A percentile compares a stretch with the other conserved stretches of the same genome.
phyloP scores from a whole-genome alignment of 495 filamentous ascomycete genomes.

The Aspergillus avenaceus region DNA sequence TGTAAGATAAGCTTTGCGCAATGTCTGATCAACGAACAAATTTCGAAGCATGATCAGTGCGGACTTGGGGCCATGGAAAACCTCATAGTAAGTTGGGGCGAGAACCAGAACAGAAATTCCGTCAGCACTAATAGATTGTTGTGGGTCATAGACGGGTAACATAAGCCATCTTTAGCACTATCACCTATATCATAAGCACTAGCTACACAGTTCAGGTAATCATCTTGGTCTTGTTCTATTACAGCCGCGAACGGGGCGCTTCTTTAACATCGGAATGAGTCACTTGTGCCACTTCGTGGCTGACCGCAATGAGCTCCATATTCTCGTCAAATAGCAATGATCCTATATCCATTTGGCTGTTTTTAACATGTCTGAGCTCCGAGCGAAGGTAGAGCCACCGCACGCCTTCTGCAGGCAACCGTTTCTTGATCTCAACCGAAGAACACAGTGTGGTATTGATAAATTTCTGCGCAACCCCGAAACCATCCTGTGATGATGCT shows the following conservation, averaged over 20 bases:
- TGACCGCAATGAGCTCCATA: neutral
- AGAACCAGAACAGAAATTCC: no score
- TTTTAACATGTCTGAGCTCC: neutral
- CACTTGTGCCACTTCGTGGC: neutral
- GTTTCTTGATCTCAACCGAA: neutral
- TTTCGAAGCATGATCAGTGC: no score
- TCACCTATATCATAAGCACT: no score
- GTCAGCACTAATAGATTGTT: no score
- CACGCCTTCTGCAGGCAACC: neutral
- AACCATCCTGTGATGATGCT: neutral
- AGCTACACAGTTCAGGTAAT: no score
- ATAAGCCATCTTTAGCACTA: no score
- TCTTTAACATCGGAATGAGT: neutral
- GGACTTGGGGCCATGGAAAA: no score
- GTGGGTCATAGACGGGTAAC: no score
- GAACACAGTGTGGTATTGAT: neutral
- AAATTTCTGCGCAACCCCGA: neutral
- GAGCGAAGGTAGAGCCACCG: neutral
- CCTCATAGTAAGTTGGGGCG: no score
- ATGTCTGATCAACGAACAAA: no score
- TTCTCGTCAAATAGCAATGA: neutral
- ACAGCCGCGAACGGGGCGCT: neutral
- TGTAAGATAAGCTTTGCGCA: no score
- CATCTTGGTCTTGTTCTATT: no score
- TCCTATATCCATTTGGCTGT: neutral